phyloP scores from a whole-genome alignment of 2,329 filamentous ascomycete species.

The Fusarium torreyae region DNA sequence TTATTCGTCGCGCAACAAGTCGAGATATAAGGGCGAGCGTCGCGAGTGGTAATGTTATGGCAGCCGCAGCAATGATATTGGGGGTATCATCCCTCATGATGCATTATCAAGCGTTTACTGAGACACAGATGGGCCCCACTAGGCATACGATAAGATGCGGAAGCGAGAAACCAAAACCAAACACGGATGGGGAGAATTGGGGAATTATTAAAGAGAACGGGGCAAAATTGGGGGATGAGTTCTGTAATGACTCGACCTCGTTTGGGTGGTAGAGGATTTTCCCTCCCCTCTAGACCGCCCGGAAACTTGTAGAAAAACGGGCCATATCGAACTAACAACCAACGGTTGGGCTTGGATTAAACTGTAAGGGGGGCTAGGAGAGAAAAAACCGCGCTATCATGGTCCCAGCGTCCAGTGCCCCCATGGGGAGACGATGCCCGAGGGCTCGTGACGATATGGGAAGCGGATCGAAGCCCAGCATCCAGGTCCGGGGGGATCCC shows the following conservation, averaged over 20 bases:
- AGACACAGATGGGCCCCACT: constrained; percentile 4
- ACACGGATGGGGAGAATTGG: constrained; percentile 18
- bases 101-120: constrained; percentile 28
- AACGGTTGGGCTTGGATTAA: constrained; percentile 23
- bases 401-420: constrained; percentile 19
- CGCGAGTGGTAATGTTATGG: constrained; percentile 42
- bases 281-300: constrained; percentile 17
- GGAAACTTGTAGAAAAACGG: constrained; percentile 24
- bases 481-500: constrained; percentile 17
- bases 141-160: constrained; percentile 16
- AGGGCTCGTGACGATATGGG: constrained; percentile 17
- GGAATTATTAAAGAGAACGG: constrained; percentile 30
- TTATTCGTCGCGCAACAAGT: constrained; percentile 42
- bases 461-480: constrained; percentile 1
- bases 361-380: background rate
- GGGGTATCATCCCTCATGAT: constrained; percentile 46
- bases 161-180: constrained; percentile 15
- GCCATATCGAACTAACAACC: constrained; percentile 7
- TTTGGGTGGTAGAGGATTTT: constrained; percentile 6
- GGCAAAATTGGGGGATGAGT: background rate
- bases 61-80: constrained; percentile 43
- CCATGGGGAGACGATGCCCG: constrained; percentile 27
- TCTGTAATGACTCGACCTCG: constrained; percentile 8
- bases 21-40: constrained; percentile 39
- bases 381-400: constrained; percentile 14